A percentile compares a stretch with the other conserved stretches of the same genome.
Conservation (phyloP, 495 filamentous ascomycete genomes). For the Friedmanniomyces simplex region DNA sequence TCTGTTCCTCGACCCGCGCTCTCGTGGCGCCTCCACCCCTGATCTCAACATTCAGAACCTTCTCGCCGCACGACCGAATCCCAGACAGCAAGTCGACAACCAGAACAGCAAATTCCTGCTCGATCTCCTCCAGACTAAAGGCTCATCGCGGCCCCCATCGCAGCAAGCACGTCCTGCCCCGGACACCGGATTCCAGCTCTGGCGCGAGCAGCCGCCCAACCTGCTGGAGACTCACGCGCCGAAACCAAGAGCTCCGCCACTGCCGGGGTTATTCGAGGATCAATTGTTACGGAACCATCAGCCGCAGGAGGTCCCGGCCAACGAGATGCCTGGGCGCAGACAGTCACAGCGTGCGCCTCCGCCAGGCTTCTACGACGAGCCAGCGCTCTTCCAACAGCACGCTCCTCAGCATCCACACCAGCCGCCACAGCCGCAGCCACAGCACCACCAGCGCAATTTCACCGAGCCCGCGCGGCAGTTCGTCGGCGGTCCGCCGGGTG, state of each 20-base stretch:
- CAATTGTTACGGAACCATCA: slow-evolving; percentile 15
- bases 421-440: slow-evolving; percentile 4
- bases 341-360: slow-evolving; percentile 19
- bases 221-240: slow-evolving; percentile 22
- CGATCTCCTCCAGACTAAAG: slow-evolving; percentile 27
- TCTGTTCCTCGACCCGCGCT: slow-evolving; percentile 8
- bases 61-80: slow-evolving; percentile 11
- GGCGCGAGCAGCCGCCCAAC: slow-evolving; percentile 24
- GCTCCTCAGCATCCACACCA: neutral
- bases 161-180: slow-evolving; percentile 19
- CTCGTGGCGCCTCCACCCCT: slow-evolving; percentile 10
- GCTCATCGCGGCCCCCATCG: slow-evolving; percentile 16
- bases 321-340: slow-evolving; percentile 13
- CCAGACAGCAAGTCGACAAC: slow-evolving; percentile 19
- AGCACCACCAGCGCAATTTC: slow-evolving; percentile 13
- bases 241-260: slow-evolving; percentile 23
- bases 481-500: neutral
- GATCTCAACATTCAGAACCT: slow-evolving; percentile 18
- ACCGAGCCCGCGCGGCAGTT: slow-evolving; percentile 11
- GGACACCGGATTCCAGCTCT: slow-evolving; percentile 21
- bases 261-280: slow-evolving; percentile 20
- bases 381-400: slow-evolving; percentile 4
- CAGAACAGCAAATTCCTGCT: slow-evolving; percentile 31
- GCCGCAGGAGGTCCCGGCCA: neutral
- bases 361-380: slow-evolving; percentile 19